Evolutionary conservation across 1,284 basidiomycete species (phyloP).

Genomic region (Cryptococcus sp.): DNA sequence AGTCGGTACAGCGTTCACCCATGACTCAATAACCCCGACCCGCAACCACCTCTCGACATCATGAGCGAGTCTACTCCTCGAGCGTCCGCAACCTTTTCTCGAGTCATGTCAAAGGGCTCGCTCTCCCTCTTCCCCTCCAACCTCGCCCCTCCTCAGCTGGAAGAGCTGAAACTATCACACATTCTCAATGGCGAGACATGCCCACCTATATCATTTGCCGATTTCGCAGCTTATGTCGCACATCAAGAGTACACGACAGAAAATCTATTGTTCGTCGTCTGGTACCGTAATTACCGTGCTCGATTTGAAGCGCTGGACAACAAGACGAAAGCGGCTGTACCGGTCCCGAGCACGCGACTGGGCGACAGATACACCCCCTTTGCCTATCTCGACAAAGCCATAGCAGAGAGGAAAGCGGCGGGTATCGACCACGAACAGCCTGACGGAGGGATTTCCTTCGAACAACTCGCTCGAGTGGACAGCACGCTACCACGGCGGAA

Average conservation of each 20-base stretch:
- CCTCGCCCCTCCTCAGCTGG: conserved; percentile 68
- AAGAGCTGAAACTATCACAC: conserved; percentile 35
- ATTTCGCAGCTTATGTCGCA: conserved; percentile 39
- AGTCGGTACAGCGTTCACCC: too few species aligned
- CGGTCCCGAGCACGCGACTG: conserved; percentile 31
- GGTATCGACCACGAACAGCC: neutral
- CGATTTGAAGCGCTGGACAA: conserved; percentile 21
- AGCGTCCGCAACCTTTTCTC: too few species aligned
- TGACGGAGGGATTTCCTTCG: conserved; percentile 6
- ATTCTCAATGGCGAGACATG: conserved; percentile 43
- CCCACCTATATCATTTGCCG: conserved; percentile 39
- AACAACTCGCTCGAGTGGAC: conserved; percentile 1
- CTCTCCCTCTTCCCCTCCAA: conserved; percentile 79
- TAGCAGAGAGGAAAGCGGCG: neutral
- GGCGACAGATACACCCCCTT: conserved; percentile 35
- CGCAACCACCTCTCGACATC: too few species aligned
- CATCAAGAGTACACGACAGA: conserved; percentile 41
- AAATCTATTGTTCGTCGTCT: conserved; percentile 43
- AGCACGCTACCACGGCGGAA: neutral
- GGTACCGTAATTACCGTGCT: conserved; percentile 35
- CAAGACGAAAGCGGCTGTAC: conserved; percentile 20
- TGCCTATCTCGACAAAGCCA: conserved; percentile 27
- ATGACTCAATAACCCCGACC: too few species aligned
- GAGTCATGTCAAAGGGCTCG: conserved; percentile 57
- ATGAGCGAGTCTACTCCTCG: too few species aligned